Evolutionary conservation across 345 rosid species (phyloP).

Genomic region (Acer campestre): DNA sequence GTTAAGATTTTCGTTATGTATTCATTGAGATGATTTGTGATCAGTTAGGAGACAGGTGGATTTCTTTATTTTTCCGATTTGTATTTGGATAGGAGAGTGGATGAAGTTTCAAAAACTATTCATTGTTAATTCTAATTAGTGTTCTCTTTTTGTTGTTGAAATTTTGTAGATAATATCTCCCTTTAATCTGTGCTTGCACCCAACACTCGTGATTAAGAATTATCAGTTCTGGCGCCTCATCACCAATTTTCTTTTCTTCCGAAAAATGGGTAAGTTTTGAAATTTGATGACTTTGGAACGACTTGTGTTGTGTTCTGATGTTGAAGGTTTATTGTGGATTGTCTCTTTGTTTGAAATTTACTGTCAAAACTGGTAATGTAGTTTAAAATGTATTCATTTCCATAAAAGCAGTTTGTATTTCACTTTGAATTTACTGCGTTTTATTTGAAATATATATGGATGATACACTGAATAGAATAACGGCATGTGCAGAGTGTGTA

Average conservation of each 20-base stretch:
- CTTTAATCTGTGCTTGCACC: conserved; percentile 78
- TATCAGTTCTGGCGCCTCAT: conserved; percentile 97
- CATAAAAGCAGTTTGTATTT: too few species aligned
- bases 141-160: conserved; percentile 11
- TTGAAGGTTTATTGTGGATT: not conserved
- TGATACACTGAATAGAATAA: too few species aligned
- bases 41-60: not conserved
- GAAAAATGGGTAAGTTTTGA: conserved; percentile 76
- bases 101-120: not conserved
- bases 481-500: not conserved
- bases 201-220: conserved; percentile 78
- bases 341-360: not conserved
- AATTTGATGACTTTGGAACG: not conserved
- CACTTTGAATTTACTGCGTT: too few species aligned
- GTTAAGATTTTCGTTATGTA: not conserved
- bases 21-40: not conserved
- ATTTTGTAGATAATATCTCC: conserved; percentile 82
- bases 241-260: conserved; percentile 93
- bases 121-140: not conserved
- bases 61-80: not conserved
- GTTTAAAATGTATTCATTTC: not conserved
- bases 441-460: not conserved
- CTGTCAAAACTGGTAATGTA: not conserved
- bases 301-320: not conserved
- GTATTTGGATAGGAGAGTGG: not conserved